Evolutionary conservation across 768 basidiomycete species (phyloP).

Genomic region (Boletus rex-veris): DNA sequence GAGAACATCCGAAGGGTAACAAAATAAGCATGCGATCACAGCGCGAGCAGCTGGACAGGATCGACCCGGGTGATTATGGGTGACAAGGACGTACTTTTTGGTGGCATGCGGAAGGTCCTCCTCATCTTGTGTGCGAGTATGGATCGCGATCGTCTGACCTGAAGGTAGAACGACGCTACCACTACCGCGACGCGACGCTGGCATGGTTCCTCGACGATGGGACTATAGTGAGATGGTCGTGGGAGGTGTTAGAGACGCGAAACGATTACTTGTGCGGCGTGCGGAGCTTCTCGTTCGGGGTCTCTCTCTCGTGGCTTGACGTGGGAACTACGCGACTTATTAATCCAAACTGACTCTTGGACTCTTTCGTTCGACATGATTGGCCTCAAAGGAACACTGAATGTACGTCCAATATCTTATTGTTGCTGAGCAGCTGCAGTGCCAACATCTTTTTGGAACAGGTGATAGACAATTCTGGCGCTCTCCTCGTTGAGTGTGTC

Average conservation of each 20-base stretch:
- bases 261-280: neutral
- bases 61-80: neutral
- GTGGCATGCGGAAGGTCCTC: constrained; percentile 90
- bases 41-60: neutral
- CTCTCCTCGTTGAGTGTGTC: constrained; percentile 91
- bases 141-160: constrained; percentile 79
- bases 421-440: neutral
- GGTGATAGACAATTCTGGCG: constrained; percentile 98
- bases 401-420: constrained; percentile 45
- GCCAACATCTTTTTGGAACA: constrained; percentile 27
- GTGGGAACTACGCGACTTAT: constrained; percentile 28
- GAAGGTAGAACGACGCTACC: constrained; percentile 68
- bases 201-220: constrained; percentile 41
- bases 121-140: constrained; percentile 84
- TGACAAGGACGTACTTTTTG: constrained; percentile 62
- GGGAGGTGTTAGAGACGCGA: constrained; percentile 11
- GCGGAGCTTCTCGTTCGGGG: constrained; percentile 19
- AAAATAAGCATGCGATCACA: constrained; percentile 2
- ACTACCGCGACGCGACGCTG: constrained; percentile 72
- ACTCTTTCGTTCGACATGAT: constrained; percentile 57
- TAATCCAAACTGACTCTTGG: neutral
- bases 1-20: constrained; percentile 1
- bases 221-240: constrained; percentile 11
- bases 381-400: constrained; percentile 89
- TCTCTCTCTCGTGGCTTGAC: neutral